phyloP scores from a whole-genome alignment of 2,329 filamentous ascomycete species.

The Fusarium luffae region DNA sequence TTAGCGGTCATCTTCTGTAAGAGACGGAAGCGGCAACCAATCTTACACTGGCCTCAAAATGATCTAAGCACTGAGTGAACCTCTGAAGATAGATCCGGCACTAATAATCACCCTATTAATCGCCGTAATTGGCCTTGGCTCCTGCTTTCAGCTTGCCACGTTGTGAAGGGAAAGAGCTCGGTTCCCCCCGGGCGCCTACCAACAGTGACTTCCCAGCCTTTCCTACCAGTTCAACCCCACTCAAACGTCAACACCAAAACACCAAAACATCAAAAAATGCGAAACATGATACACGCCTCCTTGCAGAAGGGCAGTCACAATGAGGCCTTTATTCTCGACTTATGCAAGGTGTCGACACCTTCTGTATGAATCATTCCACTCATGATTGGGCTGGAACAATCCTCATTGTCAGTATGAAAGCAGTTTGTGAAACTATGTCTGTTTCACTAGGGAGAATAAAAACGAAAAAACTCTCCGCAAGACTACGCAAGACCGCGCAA shows the following conservation, averaged over 20 bases:
- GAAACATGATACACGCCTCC: constrained; percentile 34
- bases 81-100: background rate
- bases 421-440: constrained; percentile 37
- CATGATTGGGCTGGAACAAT: constrained; percentile 27
- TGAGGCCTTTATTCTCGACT: constrained; percentile 8
- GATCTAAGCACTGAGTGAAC: constrained; percentile 6
- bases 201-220: background rate
- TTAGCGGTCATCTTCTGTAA: constrained; percentile 1
- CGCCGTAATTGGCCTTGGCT: constrained; percentile 17
- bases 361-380: constrained; percentile 4
- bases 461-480: constrained; percentile 10
- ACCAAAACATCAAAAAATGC: constrained; percentile 38
- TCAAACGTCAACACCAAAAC: constrained; percentile 29
- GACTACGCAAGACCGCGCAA: constrained; percentile 1
- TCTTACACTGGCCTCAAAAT: constrained; percentile 24
- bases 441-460: constrained; percentile 38
- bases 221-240: constrained; percentile 23
- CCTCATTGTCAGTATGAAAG: constrained; percentile 10
- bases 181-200: constrained; percentile 39
- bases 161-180: constrained; percentile 31
- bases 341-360: constrained; percentile 20
- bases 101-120: constrained; percentile 21
- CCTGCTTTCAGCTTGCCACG: constrained; percentile 30
- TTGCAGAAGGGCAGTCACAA: constrained; percentile 11
- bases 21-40: constrained; percentile 11